Percentiles rank a stretch among this genome's conserved stretches.
These are phyloP conservation scores for Tylopilus felleus DNA, from an alignment of 768 basidiomycete genomes.

Conservation along the genomic window DNA sequence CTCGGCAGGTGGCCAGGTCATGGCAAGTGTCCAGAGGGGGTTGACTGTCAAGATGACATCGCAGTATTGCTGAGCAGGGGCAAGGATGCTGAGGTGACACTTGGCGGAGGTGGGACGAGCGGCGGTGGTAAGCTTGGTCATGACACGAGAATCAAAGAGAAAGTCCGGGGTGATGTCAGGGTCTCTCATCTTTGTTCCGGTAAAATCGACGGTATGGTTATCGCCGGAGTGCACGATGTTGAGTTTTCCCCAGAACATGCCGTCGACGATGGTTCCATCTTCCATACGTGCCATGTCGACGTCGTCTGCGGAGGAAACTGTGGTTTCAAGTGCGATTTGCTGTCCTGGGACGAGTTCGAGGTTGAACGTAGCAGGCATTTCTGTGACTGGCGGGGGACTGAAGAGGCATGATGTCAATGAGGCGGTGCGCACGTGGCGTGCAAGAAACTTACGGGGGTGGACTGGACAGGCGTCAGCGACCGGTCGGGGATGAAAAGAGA, in stretches of 20 bases:
- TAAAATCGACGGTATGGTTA: constrained; percentile 78
- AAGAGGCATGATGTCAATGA: constrained; percentile 1
- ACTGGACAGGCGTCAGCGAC: constrained; percentile 27
- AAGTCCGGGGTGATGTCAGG: constrained; percentile 65
- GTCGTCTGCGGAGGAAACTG: constrained; percentile 72
- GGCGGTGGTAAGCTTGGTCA: constrained; percentile 72
- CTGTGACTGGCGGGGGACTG: constrained; percentile 68
- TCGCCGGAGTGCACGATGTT: constrained; percentile 77
- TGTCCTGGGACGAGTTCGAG: constrained; percentile 79
- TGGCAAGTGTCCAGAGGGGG: constrained; percentile 67
- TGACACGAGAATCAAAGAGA: constrained; percentile 71
- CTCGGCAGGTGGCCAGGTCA: constrained; percentile 80
- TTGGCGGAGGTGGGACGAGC: constrained; percentile 72
- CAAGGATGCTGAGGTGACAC: constrained; percentile 71
- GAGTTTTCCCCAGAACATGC: constrained; percentile 85
- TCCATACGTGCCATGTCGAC: constrained; percentile 92
- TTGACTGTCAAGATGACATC: constrained; percentile 74
- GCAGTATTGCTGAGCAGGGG: constrained; percentile 74
- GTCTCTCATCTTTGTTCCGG: constrained; percentile 66
- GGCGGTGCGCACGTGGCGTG: constrained; percentile 12
- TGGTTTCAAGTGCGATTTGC: constrained; percentile 76
- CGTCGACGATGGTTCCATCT: constrained; percentile 82
- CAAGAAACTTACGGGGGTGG: constrained; percentile 46
- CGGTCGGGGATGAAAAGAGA: background rate
- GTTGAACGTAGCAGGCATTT: constrained; percentile 85